Conservation (phyloP, 1,284 basidiomycete genomes). For the Afroboletus lepidellus region DNA sequence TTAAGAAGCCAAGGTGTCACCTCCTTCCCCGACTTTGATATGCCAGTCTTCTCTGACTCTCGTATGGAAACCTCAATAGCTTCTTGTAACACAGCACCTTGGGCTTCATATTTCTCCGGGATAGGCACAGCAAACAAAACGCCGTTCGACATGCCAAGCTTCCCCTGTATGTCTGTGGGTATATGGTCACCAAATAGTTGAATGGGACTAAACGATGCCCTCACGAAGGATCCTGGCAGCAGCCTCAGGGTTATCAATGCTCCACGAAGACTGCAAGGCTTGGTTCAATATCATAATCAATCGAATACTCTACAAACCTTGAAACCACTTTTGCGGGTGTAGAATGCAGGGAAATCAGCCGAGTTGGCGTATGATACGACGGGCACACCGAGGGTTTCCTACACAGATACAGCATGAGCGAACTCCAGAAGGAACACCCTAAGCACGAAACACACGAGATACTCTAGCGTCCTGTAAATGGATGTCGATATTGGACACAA, state of each 20-base stretch:
- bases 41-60: slow-evolving; percentile 82
- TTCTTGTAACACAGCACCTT: slow-evolving; percentile 71
- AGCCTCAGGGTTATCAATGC: slow-evolving; percentile 52
- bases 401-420: not conserved
- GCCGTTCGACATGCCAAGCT: slow-evolving; percentile 68
- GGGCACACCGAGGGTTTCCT: slow-evolving; percentile 97
- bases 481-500: slow-evolving; percentile 10
- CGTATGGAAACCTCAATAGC: slow-evolving; percentile 84
- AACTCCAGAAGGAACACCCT: not conserved
- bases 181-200: slow-evolving; percentile 8
- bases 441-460: slow-evolving; percentile 57
- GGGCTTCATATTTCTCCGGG: slow-evolving; percentile 69
- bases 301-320: slow-evolving; percentile 41
- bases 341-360: slow-evolving; percentile 93
- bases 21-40: slow-evolving; percentile 84
- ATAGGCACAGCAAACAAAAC: slow-evolving; percentile 90
- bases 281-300: slow-evolving; percentile 5
- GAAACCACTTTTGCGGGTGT: slow-evolving; percentile 80
- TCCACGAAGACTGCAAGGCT: slow-evolving; percentile 64
- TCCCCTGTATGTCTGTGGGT: slow-evolving; percentile 53
- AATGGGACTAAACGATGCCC: slow-evolving; percentile 23
- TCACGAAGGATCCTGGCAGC: slow-evolving; percentile 75
- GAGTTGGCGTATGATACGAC: slow-evolving; percentile 79
- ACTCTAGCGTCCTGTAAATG: slow-evolving; percentile 79
- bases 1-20: slow-evolving; percentile 94